phyloP scores from a whole-genome alignment of 176 grass and related monocot genomes.

The Oryza brachyantha region DNA sequence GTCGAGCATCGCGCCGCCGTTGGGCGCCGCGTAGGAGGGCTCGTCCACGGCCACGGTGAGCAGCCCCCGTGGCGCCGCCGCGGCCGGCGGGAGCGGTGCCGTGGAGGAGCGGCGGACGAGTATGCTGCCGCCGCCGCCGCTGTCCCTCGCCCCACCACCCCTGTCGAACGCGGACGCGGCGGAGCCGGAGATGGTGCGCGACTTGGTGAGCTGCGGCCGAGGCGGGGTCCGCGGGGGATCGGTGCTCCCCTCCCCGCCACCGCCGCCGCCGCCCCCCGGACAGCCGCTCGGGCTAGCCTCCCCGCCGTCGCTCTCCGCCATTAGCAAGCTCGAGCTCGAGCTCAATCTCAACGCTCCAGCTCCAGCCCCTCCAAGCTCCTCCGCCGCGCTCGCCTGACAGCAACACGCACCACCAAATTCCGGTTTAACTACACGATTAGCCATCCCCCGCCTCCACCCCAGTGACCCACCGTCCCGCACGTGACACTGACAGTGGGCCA shows the following conservation, averaged over 20 bases:
- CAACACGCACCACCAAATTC: slow-evolving; percentile 23
- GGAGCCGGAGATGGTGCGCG: slow-evolving; percentile 37
- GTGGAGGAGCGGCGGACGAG: slow-evolving; percentile 41
- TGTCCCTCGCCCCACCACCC: background rate
- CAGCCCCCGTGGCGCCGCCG: slow-evolving; percentile 18
- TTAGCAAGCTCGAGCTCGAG: slow-evolving; percentile 46
- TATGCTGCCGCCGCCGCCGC: background rate
- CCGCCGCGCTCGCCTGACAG: slow-evolving; percentile 25
- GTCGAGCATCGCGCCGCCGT: slow-evolving; percentile 66
- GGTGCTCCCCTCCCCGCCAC: slow-evolving; percentile 21
- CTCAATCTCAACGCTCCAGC: slow-evolving; percentile 13
- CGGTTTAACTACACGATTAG: slow-evolving; percentile 32
- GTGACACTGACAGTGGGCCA: slow-evolving; percentile 3
- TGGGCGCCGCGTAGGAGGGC: slow-evolving; percentile 42
- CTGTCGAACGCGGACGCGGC: slow-evolving; percentile 12
- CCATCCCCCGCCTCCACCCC: background rate
- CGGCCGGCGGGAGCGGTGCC: slow-evolving; percentile 21
- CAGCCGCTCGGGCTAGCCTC: slow-evolving; percentile 28
- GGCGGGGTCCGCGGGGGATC: slow-evolving; percentile 9
- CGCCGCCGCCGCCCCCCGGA: background rate
- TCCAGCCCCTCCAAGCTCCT: background rate
- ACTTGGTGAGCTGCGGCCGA: slow-evolving; percentile 51
- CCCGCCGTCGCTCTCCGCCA: slow-evolving; percentile 52
- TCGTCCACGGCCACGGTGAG: slow-evolving; percentile 69
- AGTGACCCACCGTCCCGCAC: background rate